Evolutionary conservation across 371 early-diverging fungal genomes (phyloP).

Genomic region (Chytridium lagenaria): DNA sequence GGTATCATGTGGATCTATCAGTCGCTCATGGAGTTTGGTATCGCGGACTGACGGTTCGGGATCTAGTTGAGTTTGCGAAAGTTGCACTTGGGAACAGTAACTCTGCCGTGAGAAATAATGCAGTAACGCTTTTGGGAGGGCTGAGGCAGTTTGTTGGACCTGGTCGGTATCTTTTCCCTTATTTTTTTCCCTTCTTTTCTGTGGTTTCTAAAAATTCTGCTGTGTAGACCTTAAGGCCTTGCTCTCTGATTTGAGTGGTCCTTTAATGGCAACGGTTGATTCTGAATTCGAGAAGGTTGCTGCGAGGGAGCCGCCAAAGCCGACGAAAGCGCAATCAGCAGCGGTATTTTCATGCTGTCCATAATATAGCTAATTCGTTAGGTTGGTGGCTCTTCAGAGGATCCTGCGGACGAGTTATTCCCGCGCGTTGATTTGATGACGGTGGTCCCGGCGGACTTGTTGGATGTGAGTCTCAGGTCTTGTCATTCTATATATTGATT

Average conservation of each 20-base stretch:
- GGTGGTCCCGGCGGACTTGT: slow-evolving; percentile 58
- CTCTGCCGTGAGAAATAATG: slow-evolving; percentile 77
- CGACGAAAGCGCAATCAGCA: slow-evolving; percentile 58
- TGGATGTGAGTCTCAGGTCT: slow-evolving; percentile 38
- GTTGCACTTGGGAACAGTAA: slow-evolving; percentile 78
- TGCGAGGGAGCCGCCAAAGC: slow-evolving; percentile 75
- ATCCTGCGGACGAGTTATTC: slow-evolving; percentile 82
- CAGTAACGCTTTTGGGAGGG: slow-evolving; percentile 79
- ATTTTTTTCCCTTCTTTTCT: slow-evolving; percentile 15
- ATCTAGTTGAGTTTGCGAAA: slow-evolving; percentile 86
- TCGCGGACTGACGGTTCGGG: slow-evolving; percentile 71
- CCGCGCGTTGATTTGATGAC: slow-evolving; percentile 83
- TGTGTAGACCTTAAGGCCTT: slow-evolving; percentile 74
- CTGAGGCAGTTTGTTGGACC: slow-evolving; percentile 85
- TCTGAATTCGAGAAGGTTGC: slow-evolving; percentile 90
- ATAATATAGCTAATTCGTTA: no score
- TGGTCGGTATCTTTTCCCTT: slow-evolving; percentile 44
- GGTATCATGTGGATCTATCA: slow-evolving; percentile 81
- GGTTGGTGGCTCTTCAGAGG: no score
- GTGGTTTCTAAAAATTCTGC: no score
- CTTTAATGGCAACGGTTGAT: slow-evolving; percentile 81
- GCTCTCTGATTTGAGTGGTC: slow-evolving; percentile 85
- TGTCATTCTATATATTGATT: slow-evolving; percentile 11
- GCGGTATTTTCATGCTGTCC: not conserved
- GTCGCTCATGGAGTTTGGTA: slow-evolving; percentile 87